Evolutionary conservation across 805 yeast genomes (phyloP), one percentile per base, ranked within the genome.

Genomic region (Brettanomyces nanus): DNA sequence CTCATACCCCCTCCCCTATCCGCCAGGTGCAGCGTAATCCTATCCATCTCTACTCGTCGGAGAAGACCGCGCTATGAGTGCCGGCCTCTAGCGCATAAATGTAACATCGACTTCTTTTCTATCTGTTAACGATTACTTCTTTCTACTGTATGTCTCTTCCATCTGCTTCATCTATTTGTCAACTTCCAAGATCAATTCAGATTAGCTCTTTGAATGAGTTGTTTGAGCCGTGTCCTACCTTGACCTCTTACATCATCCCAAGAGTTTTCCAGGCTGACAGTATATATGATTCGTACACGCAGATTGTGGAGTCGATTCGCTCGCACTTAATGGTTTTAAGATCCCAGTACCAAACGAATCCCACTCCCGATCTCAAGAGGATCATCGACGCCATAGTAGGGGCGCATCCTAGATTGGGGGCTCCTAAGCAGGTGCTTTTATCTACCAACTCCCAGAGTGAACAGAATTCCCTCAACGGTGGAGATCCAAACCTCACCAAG

Each of bases 401-500:
- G 1, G 95, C 96, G 0, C 97, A 87, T 60, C 97, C 97, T 14
- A 66, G 95, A 39, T 63, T 87, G 14, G 97, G 97, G 1, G 84
- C 83, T 3, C 66, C 77, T 3, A 60, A 53, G 43, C 33, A 28
- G 2, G 23, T 39, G 9, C 67, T 62, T 21, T 64, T 85, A 22
- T 80, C 85, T 6, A 63, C 58, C 4, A 89, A 83, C 51, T 83
- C 95, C 2, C 62, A 68, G 19, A 55, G 61, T 4, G 97, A 87
- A 58, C 96, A 87, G 55, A 71, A 69, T 41, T 73, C 80, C 10
- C 65, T 87, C 28, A 65, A 65, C 40, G 64, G 68, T 0, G 67
- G 66, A 4, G 53, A 69, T 7, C 70, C 65, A 21, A 67, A 71
- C 40, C 77, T 78, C 44, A 69, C 77, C 1, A 52, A 51, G 21